Evolutionary conservation across 2,329 filamentous ascomycete species (phyloP), one percentile per base, ranked within the genome.

Genomic region (Immersiporthe knoxdaviesiana): DNA sequence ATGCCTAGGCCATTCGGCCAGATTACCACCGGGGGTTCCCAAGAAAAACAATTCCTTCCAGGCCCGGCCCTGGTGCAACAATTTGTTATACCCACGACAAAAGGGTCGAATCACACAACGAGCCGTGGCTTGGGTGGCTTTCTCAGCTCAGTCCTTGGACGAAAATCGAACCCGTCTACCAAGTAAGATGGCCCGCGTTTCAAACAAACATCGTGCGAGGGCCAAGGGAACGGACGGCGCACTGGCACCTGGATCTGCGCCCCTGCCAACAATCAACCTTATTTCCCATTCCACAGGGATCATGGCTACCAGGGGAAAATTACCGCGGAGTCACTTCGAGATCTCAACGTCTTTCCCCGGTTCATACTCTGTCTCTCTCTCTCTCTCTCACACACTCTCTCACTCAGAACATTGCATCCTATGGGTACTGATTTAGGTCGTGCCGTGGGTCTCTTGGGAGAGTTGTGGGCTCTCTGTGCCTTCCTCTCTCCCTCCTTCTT

Each of bases 241-340:
- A 50, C 14, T 47, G 65, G 30, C 54, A 50, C 58, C 54, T 60
- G 54, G 61, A 59, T 58, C 27, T 27, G 18, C 65, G n/a, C 39
- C 44, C 65, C 56, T 60, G 54, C 41, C 56, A 66, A 59, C 64
- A 37, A 64, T 64, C 44, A 64, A 64, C 44, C 54, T 66, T 66
- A 66, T 50, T 66, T 61, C 58, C 44, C 64, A n/a, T 66, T 66
- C 64, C 30, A 11, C 63, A 39, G 50, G 63, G 63, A 39, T 65
- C 27, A 65, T 56, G 47, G 35, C 63, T 50, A 30, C 52, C 37
- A 24, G 16, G 14, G 56, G 30, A 59, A 37, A n/a, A 35, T 37
- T 59, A 37, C 56, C 56, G 56, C 56, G 32, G 30, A 18, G 24
- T 30, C 52, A 56, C 52, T 32, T 56, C 21, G 11, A 56, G 52